A percentile compares a stretch with the other conserved stretches of the same genome.
Evolutionary conservation across 352 stramenopile genomes (phyloP).

Genomic region (Peronosclerospora sorghi): DNA sequence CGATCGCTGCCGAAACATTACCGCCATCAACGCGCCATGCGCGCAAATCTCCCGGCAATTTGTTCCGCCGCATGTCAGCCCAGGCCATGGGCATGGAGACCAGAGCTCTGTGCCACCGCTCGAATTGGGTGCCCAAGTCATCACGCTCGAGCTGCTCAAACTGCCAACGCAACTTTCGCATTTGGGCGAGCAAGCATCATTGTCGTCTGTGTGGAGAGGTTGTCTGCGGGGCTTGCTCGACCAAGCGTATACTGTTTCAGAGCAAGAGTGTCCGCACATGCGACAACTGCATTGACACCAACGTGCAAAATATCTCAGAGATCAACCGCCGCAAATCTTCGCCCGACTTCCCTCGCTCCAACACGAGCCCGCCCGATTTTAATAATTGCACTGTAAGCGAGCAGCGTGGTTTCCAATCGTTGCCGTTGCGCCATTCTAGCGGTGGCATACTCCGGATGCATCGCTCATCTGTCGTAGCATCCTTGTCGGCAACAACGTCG

Average conservation of each 20-base stretch:
- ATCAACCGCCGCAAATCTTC: too few species aligned
- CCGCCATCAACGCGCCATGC: too few species aligned
- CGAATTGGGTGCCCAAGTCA: slow-evolving; percentile 68
- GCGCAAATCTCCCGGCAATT: slow-evolving; percentile 9
- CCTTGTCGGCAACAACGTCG: too few species aligned
- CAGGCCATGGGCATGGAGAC: slow-evolving; percentile 57
- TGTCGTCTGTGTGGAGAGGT: slow-evolving; percentile 72
- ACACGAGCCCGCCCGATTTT: too few species aligned
- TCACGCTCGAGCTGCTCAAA: slow-evolving; percentile 51
- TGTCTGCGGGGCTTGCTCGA: slow-evolving; percentile 63
- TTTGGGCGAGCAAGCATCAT: slow-evolving; percentile 63
- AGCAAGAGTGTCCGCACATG: slow-evolving; percentile 66
- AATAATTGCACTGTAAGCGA: too few species aligned
- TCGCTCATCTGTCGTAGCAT: too few species aligned
- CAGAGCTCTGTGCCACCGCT: slow-evolving; percentile 56
- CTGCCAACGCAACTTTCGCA: slow-evolving; percentile 46
- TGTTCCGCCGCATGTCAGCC: slow-evolving; percentile 53
- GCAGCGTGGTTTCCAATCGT: too few species aligned
- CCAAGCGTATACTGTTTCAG: slow-evolving; percentile 57
- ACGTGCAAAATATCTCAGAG: slow-evolving; percentile 34
- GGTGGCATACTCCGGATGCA: too few species aligned
- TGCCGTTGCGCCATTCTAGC: too few species aligned
- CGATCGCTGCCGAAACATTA: too few species aligned
- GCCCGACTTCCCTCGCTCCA: too few species aligned
- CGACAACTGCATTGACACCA: slow-evolving; percentile 62